Conservation (phyloP, 2,329 filamentous ascomycete genomes). For the Phoma sp. region DNA sequence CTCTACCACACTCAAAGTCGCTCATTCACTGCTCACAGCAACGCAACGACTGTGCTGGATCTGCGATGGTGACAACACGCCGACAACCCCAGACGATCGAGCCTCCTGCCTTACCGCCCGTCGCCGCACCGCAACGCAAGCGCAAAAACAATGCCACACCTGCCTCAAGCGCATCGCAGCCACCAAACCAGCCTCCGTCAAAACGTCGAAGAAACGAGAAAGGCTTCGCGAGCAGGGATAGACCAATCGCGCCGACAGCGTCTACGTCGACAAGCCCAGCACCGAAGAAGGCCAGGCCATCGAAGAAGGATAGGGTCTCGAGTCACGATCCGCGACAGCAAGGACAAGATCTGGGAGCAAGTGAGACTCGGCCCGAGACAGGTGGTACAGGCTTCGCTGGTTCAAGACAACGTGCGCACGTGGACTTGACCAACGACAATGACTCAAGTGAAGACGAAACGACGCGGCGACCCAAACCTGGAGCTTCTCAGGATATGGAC, state of each 20-base stretch:
- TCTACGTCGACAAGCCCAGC: background rate
- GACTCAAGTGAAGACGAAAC: slow-evolving; percentile 7
- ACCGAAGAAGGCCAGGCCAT: background rate
- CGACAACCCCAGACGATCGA: slow-evolving; percentile 6
- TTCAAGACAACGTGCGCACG: background rate
- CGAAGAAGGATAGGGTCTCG: background rate
- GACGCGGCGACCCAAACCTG: background rate
- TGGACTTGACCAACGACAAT: background rate
- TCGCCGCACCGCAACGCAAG: slow-evolving; percentile 2
- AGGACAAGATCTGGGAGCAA: background rate
- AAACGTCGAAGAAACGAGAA: slow-evolving; percentile 13
- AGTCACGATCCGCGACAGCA: background rate
- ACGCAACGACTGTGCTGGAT: background rate
- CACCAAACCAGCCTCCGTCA: slow-evolving; percentile 2
- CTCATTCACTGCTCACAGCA: background rate
- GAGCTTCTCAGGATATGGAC: slow-evolving; percentile 1
- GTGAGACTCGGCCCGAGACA: background rate
- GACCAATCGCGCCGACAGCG: background rate
- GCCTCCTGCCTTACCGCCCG: background rate
- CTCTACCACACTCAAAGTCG: background rate
- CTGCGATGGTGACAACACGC: slow-evolving; percentile 13
- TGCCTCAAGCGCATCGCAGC: slow-evolving; percentile 1
- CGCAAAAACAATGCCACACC: background rate
- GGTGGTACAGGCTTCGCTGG: background rate
- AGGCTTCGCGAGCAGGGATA: background rate